Conservation (phyloP, 2,329 filamentous ascomycete genomes). For the Catunica adiposa region DNA sequence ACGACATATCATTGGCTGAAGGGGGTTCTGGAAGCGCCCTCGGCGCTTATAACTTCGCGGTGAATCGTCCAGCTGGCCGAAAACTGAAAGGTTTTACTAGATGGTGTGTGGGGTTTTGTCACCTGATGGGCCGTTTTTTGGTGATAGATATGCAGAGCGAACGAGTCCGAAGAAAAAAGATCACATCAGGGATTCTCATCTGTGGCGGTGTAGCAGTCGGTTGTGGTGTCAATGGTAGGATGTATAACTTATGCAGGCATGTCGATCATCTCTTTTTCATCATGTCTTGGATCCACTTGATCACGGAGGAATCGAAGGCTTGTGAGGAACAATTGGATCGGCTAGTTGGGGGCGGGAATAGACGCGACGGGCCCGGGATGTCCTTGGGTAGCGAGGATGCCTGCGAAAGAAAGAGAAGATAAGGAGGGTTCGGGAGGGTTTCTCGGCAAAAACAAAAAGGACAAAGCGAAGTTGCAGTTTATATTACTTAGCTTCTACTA, state of each 20-base stretch:
- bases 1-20: neutral
- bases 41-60: conserved; percentile 1
- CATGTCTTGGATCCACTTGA: too few species aligned
- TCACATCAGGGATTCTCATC: neutral
- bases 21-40: neutral
- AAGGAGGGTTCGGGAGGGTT: too few species aligned
- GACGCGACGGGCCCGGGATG: neutral
- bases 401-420: too few species aligned
- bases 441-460: too few species aligned
- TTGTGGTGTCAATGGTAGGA: too few species aligned
- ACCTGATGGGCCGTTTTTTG: neutral
- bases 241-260: too few species aligned
- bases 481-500: too few species aligned
- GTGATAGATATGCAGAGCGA: too few species aligned
- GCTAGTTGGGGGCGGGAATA: conserved; percentile 3
- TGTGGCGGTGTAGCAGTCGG: neutral
- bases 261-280: too few species aligned
- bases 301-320: too few species aligned
- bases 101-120: neutral
- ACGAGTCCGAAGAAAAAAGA: neutral
- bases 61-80: neutral
- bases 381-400: neutral
- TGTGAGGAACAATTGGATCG: neutral
- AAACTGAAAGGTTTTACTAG: neutral
- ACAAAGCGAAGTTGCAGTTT: too few species aligned